Evolutionary conservation across 148 eudicot species (phyloP).

Genomic region (Fagopyrum homotropicum): DNA sequence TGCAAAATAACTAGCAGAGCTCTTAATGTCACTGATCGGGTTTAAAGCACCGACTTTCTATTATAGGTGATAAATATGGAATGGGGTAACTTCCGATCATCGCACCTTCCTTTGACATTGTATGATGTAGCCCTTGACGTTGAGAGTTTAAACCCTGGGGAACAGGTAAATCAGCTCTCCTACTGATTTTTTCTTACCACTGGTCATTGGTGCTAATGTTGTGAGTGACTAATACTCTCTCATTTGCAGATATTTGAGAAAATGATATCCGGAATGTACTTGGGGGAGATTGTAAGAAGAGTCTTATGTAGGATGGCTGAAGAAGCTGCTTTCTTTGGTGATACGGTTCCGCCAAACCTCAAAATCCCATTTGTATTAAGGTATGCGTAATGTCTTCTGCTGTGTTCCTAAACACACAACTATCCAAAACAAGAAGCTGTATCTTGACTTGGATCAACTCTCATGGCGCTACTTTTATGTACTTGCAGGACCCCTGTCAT

Average conservation of each 20-base stretch:
- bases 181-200: background rate
- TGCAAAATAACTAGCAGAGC: background rate
- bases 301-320: constrained; percentile 16
- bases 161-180: constrained; percentile 11
- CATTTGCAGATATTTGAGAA: constrained; percentile 19
- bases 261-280: constrained; percentile 21
- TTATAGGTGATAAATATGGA: constrained; percentile 20
- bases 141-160: constrained; percentile 22
- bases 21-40: background rate
- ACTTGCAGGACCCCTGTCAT: constrained; percentile 69
- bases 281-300: constrained; percentile 19
- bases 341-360: constrained; percentile 9
- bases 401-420: background rate
- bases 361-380: constrained; percentile 9
- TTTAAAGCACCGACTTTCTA: background rate
- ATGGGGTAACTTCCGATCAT: constrained; percentile 21
- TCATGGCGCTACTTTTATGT: background rate
- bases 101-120: constrained; percentile 17
- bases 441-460: background rate
- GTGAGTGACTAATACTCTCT: background rate
- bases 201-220: background rate
- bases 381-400: background rate
- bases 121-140: constrained; percentile 18
- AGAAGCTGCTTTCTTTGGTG: constrained; percentile 21
- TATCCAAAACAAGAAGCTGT: background rate